phyloP scores from a whole-genome alignment of 108 stramenopile genomes.

The Phaeodactylum tricornutum region DNA sequence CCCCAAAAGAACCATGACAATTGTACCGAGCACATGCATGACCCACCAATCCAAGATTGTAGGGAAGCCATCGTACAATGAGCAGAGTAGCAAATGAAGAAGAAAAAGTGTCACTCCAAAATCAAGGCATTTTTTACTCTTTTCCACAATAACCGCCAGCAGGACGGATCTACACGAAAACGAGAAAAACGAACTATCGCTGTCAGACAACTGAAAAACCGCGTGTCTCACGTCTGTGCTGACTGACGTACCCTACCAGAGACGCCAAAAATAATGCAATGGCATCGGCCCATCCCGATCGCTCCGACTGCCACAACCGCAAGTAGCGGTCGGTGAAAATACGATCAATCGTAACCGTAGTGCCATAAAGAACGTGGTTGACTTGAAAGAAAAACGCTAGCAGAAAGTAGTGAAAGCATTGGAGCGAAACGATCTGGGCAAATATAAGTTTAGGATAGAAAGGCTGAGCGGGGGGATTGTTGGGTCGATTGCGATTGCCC shows the following conservation, averaged over 20 bases:
- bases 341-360: conserved; percentile 57
- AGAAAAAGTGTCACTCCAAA: conserved; percentile 73
- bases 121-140: conserved; percentile 74
- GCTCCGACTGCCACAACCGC: conserved; percentile 35
- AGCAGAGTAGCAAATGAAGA: conserved; percentile 49
- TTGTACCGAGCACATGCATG: conserved; percentile 55
- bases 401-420: conserved; percentile 70
- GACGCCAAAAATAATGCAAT: conserved; percentile 48
- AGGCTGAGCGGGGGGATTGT: no score
- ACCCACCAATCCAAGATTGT: conserved; percentile 79
- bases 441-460: conserved; percentile 36
- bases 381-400: conserved; percentile 57
- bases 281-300: conserved; percentile 61
- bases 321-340: conserved; percentile 69
- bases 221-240: no score
- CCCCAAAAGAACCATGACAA: conserved; percentile 69
- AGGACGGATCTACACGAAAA: conserved; percentile 27
- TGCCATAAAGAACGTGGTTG: conserved; percentile 56
- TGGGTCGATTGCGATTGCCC: no score
- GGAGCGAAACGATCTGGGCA: conserved; percentile 15
- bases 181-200: no score
- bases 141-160: conserved; percentile 37
- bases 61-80: conserved; percentile 53
- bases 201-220: no score
- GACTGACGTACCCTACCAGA: conserved; percentile 37